Conservation (phyloP, 768 basidiomycete species). For the Rhodotorula babjevae region DNA sequence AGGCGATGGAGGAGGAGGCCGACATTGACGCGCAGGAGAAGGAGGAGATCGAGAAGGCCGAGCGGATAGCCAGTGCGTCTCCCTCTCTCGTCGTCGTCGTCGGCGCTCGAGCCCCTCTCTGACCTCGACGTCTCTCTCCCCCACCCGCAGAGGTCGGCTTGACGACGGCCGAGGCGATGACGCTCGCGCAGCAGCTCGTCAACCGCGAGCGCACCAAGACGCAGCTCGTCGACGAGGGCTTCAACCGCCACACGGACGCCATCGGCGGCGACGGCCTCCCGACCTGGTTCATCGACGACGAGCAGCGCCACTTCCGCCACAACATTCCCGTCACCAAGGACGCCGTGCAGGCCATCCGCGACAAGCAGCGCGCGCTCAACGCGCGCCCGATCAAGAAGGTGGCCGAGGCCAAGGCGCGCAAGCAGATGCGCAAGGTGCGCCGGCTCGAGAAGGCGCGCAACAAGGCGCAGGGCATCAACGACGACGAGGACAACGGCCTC, state of each 20-base stretch:
- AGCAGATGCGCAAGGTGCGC: constrained; percentile 82
- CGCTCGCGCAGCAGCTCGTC: constrained; percentile 81
- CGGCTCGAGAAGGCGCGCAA: constrained; percentile 86
- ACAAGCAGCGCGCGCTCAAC: constrained; percentile 86
- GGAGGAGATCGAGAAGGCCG: constrained; percentile 53
- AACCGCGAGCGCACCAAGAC: constrained; percentile 86
- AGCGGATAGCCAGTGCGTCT: constrained; percentile 60
- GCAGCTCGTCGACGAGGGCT: constrained; percentile 86
- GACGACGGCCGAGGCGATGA: constrained; percentile 80
- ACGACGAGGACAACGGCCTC: constrained; percentile 68
- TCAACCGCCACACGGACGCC: constrained; percentile 71
- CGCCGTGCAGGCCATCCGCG: constrained; percentile 74
- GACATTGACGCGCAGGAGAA: constrained; percentile 67
- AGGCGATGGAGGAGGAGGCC: constrained; percentile 68
- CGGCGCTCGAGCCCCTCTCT: not conserved
- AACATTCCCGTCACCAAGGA: constrained; percentile 98
- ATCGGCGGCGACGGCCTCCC: constrained; percentile 83
- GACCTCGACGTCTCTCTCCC: not conserved
- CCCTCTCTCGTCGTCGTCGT: not conserved
- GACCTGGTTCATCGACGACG: constrained; percentile 95
- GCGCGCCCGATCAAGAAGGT: constrained; percentile 94
- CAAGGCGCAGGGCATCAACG: constrained; percentile 89
- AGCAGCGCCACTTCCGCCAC: constrained; percentile 82
- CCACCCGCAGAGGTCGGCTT: constrained; percentile 66
- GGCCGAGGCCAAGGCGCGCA: constrained; percentile 95